Evolutionary conservation across 805 yeast species (phyloP).

Genomic region (Torulaspora indica): DNA sequence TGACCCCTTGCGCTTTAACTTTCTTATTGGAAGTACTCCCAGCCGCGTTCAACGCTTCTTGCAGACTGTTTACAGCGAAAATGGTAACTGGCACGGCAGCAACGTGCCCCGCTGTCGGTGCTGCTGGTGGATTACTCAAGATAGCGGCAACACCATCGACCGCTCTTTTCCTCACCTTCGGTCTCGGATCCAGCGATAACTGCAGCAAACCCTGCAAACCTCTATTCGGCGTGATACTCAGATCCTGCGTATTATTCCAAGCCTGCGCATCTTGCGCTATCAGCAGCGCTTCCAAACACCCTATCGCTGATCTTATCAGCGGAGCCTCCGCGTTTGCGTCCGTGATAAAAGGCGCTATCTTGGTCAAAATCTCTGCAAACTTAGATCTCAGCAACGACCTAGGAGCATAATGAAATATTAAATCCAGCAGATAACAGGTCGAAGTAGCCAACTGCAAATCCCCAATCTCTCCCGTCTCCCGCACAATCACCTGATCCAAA

Average conservation of each 20-base stretch:
- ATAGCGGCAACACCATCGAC: constrained; percentile 75
- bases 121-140: constrained; percentile 61
- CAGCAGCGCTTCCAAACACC: constrained; percentile 74
- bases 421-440: constrained; percentile 74
- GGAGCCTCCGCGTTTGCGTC: constrained; percentile 71
- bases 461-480: constrained; percentile 44
- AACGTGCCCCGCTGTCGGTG: constrained; percentile 73
- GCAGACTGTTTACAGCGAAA: constrained; percentile 54
- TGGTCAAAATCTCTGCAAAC: constrained; percentile 71
- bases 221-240: constrained; percentile 62
- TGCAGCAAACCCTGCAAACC: constrained; percentile 75
- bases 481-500: constrained; percentile 62
- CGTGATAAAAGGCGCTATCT: constrained; percentile 76
- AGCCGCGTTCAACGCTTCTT: constrained; percentile 41
- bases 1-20: constrained; percentile 27
- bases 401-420: constrained; percentile 71
- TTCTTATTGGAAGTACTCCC: constrained; percentile 36
- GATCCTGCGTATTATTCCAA: constrained; percentile 58
- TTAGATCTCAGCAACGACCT: constrained; percentile 63
- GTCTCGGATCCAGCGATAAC: constrained; percentile 79
- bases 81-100: constrained; percentile 70
- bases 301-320: constrained; percentile 73
- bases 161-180: constrained; percentile 93
- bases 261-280: constrained; percentile 73
- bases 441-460: constrained; percentile 67